A percentile compares a stretch with the other conserved stretches of the same genome.
Conservation (phyloP, 345 rosid species). For the Carallia pectinifolia region DNA sequence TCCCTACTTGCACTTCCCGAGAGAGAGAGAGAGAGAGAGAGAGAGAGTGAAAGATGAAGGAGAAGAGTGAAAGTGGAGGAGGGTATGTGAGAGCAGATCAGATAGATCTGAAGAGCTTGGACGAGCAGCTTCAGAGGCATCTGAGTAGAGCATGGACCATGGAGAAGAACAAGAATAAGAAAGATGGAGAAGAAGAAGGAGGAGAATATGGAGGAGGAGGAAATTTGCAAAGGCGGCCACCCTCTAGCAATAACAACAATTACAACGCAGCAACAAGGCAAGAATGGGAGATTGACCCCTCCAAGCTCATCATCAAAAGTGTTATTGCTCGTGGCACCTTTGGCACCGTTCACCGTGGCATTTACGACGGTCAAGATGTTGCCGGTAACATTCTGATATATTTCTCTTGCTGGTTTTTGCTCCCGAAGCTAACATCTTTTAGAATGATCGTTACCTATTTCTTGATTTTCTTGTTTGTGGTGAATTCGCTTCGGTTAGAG, state of each 20-base stretch:
- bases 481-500: too few species aligned
- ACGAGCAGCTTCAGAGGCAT: slow-evolving; percentile 33
- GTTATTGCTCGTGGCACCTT: slow-evolving; percentile 35
- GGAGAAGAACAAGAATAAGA: slow-evolving; percentile 16
- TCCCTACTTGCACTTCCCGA: slow-evolving; percentile 6
- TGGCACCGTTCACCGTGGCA: slow-evolving; percentile 32
- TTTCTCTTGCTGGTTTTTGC: neutral
- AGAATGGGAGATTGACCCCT: slow-evolving; percentile 36
- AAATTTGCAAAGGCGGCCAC: too few species aligned
- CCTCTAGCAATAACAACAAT: neutral
- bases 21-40: neutral
- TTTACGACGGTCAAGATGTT: slow-evolving; percentile 36
- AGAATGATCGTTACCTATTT: slow-evolving; percentile 11
- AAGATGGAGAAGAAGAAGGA: slow-evolving; percentile 13
- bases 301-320: slow-evolving; percentile 24
- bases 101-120: slow-evolving; percentile 35
- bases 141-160: slow-evolving; percentile 22
- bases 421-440: neutral
- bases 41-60: slow-evolving; percentile 15
- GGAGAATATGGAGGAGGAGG: too few species aligned
- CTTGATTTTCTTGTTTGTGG: neutral
- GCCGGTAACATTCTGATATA: slow-evolving; percentile 21
- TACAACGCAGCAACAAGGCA: slow-evolving; percentile 13
- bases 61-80: slow-evolving; percentile 26
- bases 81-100: slow-evolving; percentile 33